A percentile compares a stretch with the other conserved stretches of the same genome.
Evolutionary conservation across 352 stramenopile genomes (phyloP).

Genomic region (Globisporangium camurandrum): DNA sequence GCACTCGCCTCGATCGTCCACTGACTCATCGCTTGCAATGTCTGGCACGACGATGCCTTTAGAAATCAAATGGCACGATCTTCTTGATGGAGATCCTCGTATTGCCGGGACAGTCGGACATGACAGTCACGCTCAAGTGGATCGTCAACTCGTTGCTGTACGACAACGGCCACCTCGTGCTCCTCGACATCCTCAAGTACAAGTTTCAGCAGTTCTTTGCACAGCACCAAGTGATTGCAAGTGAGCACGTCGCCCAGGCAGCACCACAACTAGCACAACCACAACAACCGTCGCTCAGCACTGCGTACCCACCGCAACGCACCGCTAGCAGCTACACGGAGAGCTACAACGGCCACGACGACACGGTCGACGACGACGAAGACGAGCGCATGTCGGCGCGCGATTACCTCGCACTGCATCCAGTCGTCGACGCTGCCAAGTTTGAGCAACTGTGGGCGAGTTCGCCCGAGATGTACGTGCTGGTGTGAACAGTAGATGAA

Average conservation of each 20-base stretch:
- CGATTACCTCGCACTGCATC: constrained; percentile 57
- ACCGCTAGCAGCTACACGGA: constrained; percentile 3
- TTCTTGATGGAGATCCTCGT: constrained; percentile 78
- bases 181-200: constrained; percentile 78
- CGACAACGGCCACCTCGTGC: constrained; percentile 74
- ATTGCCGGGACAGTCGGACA: constrained; percentile 67
- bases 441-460: constrained; percentile 79
- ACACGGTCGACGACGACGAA: constrained; percentile 46
- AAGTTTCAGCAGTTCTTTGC: constrained; percentile 56
- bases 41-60: no score
- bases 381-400: constrained; percentile 51
- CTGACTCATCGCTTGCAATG: no score
- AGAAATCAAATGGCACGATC: constrained; percentile 71
- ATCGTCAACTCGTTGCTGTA: constrained; percentile 84
- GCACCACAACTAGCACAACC: constrained; percentile 6
- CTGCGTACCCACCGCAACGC: constrained; percentile 9
- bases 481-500: neutral
- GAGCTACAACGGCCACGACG: constrained; percentile 28
- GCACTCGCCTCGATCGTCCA: no score
- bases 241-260: constrained; percentile 9
- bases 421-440: constrained; percentile 57
- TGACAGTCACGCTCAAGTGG: constrained; percentile 85
- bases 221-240: constrained; percentile 18
- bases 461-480: constrained; percentile 65
- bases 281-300: constrained; percentile 13